Evolutionary conservation across 345 rosid species (phyloP).

Genomic region (Gossypium ekmanianum): DNA sequence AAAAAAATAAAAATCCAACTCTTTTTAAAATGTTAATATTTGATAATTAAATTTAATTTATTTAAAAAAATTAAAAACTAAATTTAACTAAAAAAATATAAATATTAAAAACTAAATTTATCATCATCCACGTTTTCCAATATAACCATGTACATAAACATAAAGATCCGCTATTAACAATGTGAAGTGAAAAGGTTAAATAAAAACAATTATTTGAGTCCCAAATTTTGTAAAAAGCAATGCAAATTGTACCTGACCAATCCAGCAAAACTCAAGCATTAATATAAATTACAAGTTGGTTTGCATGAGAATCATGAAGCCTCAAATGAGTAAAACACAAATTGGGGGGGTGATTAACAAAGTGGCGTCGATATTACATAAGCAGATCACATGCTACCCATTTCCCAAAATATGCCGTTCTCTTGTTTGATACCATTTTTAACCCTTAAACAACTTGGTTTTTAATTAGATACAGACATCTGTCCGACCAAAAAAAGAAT

Average conservation of each 20-base stretch:
- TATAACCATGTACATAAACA: too few relatives aligned
- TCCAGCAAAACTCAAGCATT: not conserved
- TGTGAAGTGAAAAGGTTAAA: too few relatives aligned
- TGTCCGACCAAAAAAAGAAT: not conserved
- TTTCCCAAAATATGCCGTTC: slow-evolving; percentile 6
- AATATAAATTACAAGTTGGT: not conserved
- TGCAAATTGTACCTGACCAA: not conserved
- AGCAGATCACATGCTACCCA: slow-evolving; percentile 8
- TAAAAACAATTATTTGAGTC: too few relatives aligned
- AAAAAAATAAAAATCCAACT: too few relatives aligned
- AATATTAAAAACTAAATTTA: too few relatives aligned
- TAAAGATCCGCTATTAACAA: too few relatives aligned
- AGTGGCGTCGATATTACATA: not conserved
- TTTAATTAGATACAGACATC: not conserved
- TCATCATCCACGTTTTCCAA: too few relatives aligned
- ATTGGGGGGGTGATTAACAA: not conserved
- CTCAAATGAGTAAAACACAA: not conserved
- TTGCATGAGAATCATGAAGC: not conserved
- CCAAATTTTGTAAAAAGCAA: too few relatives aligned
- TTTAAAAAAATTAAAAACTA: too few relatives aligned
- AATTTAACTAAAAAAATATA: too few relatives aligned
- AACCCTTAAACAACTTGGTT: not conserved
- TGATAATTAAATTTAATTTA: too few relatives aligned
- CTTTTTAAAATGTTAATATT: too few relatives aligned
- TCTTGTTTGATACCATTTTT: slow-evolving; percentile 3